Evolutionary conservation across 306 rosid species (phyloP).

Genomic region (Vigna reflexopilosa): DNA sequence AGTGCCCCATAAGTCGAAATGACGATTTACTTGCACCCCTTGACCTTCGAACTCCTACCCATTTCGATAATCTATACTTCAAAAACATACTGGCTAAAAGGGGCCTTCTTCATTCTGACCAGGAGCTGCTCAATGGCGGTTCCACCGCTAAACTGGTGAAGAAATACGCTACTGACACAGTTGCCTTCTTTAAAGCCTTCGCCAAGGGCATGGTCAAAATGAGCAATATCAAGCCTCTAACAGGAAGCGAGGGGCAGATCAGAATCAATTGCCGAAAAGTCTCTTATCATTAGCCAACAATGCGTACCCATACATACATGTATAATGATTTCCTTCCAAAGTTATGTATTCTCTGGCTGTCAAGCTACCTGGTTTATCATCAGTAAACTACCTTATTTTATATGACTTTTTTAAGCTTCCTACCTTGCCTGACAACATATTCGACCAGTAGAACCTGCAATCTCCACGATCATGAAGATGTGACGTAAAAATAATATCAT

Average conservation of each 20-base stretch:
- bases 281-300: constrained; percentile 6
- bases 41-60: constrained; percentile 49
- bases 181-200: constrained; percentile 47
- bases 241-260: constrained; percentile 55
- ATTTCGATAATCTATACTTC: constrained; percentile 54
- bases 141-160: constrained; percentile 48
- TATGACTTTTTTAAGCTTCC: neutral
- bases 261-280: constrained; percentile 49
- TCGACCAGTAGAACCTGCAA: neutral
- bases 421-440: constrained; percentile 6
- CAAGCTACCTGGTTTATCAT: neutral
- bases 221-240: constrained; percentile 59
- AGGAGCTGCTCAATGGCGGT: constrained; percentile 53
- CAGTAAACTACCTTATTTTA: constrained; percentile 1
- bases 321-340: too few species aligned
- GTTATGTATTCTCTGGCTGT: neutral
- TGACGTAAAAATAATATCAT: neutral
- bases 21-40: constrained; percentile 43
- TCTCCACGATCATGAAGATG: neutral
- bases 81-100: constrained; percentile 49
- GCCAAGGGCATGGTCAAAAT: constrained; percentile 52
- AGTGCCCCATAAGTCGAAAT: constrained; percentile 53
- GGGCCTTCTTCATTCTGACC: constrained; percentile 66
- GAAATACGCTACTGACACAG: constrained; percentile 39
- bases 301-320: neutral